Conservation (phyloP, 257 asterid genomes). For the Lantana camara region DNA sequence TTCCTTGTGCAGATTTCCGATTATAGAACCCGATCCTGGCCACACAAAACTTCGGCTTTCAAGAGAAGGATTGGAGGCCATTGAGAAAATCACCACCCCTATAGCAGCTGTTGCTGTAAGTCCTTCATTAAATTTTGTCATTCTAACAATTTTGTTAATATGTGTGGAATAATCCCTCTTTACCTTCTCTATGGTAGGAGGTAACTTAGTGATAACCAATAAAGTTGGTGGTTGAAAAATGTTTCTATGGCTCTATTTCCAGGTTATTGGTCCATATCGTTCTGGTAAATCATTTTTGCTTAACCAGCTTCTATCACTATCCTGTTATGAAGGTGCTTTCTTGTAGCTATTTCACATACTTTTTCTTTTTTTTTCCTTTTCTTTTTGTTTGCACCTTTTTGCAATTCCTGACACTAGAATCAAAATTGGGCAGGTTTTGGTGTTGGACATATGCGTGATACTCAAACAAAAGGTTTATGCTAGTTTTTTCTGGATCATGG, state of each 20-base stretch:
- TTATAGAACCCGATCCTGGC: conserved; percentile 93
- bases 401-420: conserved; percentile 25
- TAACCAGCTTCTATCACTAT: conserved; percentile 96
- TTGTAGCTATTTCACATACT: conserved; percentile 16
- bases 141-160: background rate
- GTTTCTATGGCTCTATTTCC: conserved; percentile 23
- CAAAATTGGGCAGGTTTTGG: conserved; percentile 77
- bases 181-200: conserved; percentile 5
- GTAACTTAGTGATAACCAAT: background rate
- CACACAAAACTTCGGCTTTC: conserved; percentile 93
- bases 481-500: conserved; percentile 13
- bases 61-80: conserved; percentile 88
- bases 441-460: conserved; percentile 99
- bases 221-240: conserved; percentile 4
- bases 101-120: conserved; percentile 96
- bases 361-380: background rate
- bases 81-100: conserved; percentile 83
- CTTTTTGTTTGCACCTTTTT: conserved; percentile 1
- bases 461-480: conserved; percentile 88
- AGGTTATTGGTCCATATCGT: conserved; percentile 99
- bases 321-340: conserved; percentile 88
- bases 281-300: conserved; percentile 97
- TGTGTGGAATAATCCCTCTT: conserved; percentile 1
- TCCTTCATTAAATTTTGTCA: conserved; percentile 26
- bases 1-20: conserved; percentile 71